Evolutionary conservation across 2,329 filamentous ascomycete species (phyloP).

Genomic region (Ophiostoma australiae): DNA sequence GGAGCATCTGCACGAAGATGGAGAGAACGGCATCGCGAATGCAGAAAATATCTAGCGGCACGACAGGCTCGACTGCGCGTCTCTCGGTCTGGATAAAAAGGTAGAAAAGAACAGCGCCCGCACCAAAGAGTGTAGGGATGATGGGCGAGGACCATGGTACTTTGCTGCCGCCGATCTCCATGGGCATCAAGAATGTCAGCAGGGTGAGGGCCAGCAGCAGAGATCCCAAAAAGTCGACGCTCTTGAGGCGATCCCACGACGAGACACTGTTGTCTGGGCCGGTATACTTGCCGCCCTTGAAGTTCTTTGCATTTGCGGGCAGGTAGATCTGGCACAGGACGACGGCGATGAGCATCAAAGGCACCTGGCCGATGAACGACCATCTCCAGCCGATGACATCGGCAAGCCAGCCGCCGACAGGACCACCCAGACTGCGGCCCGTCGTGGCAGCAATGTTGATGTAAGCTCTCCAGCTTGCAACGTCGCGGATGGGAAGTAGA

Average conservation of each 20-base stretch:
- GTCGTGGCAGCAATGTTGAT: constrained; percentile 49
- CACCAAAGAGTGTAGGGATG: constrained; percentile 33
- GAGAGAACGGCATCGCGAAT: constrained; percentile 50
- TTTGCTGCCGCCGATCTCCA: constrained; percentile 40
- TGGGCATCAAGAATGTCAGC: constrained; percentile 38
- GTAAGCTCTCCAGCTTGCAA: constrained; percentile 51
- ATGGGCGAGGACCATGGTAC: constrained; percentile 38
- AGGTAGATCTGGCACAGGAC: constrained; percentile 37
- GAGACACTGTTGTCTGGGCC: constrained; percentile 26
- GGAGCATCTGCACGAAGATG: constrained; percentile 49
- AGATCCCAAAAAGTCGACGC: constrained; percentile 57
- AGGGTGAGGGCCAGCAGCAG: constrained; percentile 39
- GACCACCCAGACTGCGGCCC: constrained; percentile 49
- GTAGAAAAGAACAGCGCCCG: constrained; percentile 31
- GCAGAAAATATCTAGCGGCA: constrained; percentile 52
- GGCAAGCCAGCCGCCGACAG: constrained; percentile 56
- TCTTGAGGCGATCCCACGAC: constrained; percentile 37
- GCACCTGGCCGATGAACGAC: constrained; percentile 56
- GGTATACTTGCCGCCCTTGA: constrained; percentile 25
- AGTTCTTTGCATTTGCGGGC: constrained; percentile 31
- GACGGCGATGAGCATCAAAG: constrained; percentile 49
- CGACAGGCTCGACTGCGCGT: constrained; percentile 51
- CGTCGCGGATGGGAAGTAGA: constrained; percentile 48
- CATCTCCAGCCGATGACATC: constrained; percentile 63
- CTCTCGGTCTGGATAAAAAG: constrained; percentile 36